Evolutionary conservation across 805 yeast species (phyloP).

Genomic region (Kodamaea laetipori): DNA sequence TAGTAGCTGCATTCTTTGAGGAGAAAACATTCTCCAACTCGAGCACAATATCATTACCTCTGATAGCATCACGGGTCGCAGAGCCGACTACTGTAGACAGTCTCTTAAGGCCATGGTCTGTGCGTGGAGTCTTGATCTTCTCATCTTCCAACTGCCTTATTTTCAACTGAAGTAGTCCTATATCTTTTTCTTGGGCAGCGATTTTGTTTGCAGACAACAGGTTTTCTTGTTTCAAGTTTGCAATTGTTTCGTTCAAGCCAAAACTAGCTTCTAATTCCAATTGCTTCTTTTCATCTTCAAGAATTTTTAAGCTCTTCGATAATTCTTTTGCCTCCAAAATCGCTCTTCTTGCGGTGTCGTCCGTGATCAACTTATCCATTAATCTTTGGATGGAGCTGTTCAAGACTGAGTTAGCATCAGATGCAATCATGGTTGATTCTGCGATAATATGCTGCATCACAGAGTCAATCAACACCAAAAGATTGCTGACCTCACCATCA

Average conservation of each 20-base stretch:
- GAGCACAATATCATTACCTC: constrained; percentile 13
- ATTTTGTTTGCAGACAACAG: constrained; percentile 23
- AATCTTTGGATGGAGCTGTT: constrained; percentile 35
- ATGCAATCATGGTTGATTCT: constrained; percentile 24
- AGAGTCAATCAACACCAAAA: constrained; percentile 32
- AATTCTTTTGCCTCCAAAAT: constrained; percentile 33
- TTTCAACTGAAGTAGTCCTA: constrained; percentile 27
- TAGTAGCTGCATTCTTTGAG: constrained; percentile 3
- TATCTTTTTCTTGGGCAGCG: constrained; percentile 28
- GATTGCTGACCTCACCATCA: constrained; percentile 24
- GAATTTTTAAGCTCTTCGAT: constrained; percentile 21
- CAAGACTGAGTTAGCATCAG: constrained; percentile 31
- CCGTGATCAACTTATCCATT: constrained; percentile 36
- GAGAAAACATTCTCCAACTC: constrained; percentile 17
- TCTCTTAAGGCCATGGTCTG: neutral
- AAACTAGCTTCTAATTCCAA: constrained; percentile 25
- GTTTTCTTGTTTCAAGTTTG: constrained; percentile 26
- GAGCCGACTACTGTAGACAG: neutral
- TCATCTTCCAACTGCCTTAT: constrained; percentile 24
- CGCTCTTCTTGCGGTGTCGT: constrained; percentile 38
- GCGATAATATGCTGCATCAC: constrained; percentile 34
- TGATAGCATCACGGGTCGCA: neutral
- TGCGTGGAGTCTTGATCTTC: constrained; percentile 12
- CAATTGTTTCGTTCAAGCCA: constrained; percentile 24
- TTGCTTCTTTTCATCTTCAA: constrained; percentile 25